Base-by-base conservation (phyloP, 2,329 filamentous ascomycete species). In the Cladosporium sp. region DNA sequence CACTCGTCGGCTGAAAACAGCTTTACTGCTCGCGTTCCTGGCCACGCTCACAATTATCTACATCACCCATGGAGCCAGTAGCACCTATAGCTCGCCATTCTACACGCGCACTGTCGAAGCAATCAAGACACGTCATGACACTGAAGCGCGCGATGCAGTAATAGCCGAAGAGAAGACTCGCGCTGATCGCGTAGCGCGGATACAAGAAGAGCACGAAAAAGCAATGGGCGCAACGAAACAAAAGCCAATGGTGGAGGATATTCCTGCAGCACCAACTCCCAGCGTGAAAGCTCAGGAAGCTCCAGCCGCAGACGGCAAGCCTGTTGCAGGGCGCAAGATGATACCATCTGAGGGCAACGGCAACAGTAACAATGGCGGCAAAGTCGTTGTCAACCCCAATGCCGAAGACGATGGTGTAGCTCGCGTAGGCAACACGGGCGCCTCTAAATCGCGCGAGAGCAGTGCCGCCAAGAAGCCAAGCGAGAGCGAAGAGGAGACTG, bases 41-140 rank as follows among this genome's bases (percentile, higher is more conserved):
- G 77, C 83, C 59, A 74, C 93, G 59, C 74, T 93, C 64, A 79
- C 86, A 45, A 76, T 88, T 56, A 77, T 95, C 64, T 91, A 93
- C 77, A 86, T 90, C 70, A 87, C 86, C 19, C 82, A 81, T n/a
- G 80, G 80, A 49, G 75, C 82, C 53, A 79, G 81, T 58, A 76
- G 80, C 50, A 77, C 78, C 34, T 72, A 75, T 60, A 76, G 77
- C 48, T 79, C 74, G 42, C 79, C 80, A 65, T 85, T 84, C 74
- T 84, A 85, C 71, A 76, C 75, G 24, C 78, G 79, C 48, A 86
- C 79, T 2, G 73, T 80, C 10, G 71, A 75, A 32, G 78, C 82
- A n/a, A 78, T 84, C 61, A 76, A 83, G 60, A 77, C 77, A 10
- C 71, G 78, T 37, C 71, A 76, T 57, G 67, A 63, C 24, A 61